These are phyloP conservation scores for Phaffomyces opuntiae DNA, from an alignment of 805 yeast species.

Conservation along the genomic window DNA sequence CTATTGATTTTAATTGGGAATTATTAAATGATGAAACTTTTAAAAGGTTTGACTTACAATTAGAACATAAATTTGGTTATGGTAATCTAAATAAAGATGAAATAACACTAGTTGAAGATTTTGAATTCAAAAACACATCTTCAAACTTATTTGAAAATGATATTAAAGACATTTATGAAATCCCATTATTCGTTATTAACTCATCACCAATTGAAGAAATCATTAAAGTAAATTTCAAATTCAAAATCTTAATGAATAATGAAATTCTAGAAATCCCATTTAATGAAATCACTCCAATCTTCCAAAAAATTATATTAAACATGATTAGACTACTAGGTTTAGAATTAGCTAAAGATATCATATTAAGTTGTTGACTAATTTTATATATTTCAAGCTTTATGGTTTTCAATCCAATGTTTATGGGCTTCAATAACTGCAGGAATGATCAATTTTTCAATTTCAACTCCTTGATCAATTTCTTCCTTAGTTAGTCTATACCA, in stretches of 20 bases:
- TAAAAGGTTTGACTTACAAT: not conserved
- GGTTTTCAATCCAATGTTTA: slow-evolving; percentile 44
- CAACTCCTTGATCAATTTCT: slow-evolving; percentile 36
- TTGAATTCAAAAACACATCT: not conserved
- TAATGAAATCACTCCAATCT: not conserved
- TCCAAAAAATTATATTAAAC: not conserved
- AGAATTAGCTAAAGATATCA: not conserved
- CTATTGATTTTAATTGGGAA: slow-evolving; percentile 23
- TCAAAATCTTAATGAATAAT: too few relatives aligned
- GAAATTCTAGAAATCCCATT: not conserved
- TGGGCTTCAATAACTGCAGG: slow-evolving; percentile 71
- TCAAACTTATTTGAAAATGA: not conserved
- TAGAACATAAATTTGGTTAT: slow-evolving; percentile 5
- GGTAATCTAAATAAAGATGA: not conserved
- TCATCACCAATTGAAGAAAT: not conserved
- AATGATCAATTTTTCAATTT: slow-evolving; percentile 73
- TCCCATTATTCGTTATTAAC: slow-evolving; percentile 1
- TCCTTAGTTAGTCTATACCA: slow-evolving; percentile 48
- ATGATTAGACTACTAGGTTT: not conserved
- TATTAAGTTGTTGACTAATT: too few relatives aligned
- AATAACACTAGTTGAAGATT: not conserved
- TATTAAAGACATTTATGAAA: slow-evolving; percentile 1
- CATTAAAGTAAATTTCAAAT: too few relatives aligned
- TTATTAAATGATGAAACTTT: not conserved
- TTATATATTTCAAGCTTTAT: not conserved